A percentile compares a stretch with the other conserved stretches of the same genome.
These are phyloP conservation scores for Pseudogymnoascus sp. DNA, from an alignment of 2,329 filamentous ascomycete genomes.

Conservation along the genomic window DNA sequence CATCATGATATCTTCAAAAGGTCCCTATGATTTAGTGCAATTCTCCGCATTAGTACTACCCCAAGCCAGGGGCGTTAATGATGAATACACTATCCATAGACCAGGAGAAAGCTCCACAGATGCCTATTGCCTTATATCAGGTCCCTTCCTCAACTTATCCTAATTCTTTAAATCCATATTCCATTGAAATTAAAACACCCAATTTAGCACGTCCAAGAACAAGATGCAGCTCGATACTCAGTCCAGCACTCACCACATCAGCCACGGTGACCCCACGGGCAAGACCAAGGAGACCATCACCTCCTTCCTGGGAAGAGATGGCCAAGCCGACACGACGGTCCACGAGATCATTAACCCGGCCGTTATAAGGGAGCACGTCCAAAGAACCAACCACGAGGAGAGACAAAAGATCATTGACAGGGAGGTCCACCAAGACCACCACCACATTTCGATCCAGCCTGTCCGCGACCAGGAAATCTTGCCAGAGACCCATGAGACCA, in stretches of 20 bases:
- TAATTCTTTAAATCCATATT: slow-evolving; percentile 5
- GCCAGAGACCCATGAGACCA: slow-evolving; percentile 58
- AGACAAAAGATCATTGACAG: slow-evolving; percentile 57
- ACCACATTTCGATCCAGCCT: slow-evolving; percentile 65
- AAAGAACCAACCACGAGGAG: slow-evolving; percentile 56
- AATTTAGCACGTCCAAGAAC: slow-evolving; percentile 13
- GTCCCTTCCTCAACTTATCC: slow-evolving; percentile 1
- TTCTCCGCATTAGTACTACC: slow-evolving; percentile 1
- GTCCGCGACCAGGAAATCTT: slow-evolving; percentile 47
- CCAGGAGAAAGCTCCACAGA: slow-evolving; percentile 11
- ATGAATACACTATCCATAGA: neutral
- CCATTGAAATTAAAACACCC: slow-evolving; percentile 8
- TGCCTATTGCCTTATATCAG: slow-evolving; percentile 6
- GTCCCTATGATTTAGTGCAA: neutral
- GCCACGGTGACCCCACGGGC: slow-evolving; percentile 41
- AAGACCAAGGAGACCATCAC: slow-evolving; percentile 57
- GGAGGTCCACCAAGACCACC: slow-evolving; percentile 66
- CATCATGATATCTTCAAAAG: slow-evolving; percentile 4
- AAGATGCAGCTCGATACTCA: slow-evolving; percentile 11
- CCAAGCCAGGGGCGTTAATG: neutral
- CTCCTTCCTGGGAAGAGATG: slow-evolving; percentile 54
- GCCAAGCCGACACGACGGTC: slow-evolving; percentile 64
- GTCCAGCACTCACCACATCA: slow-evolving; percentile 8
- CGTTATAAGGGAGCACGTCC: slow-evolving; percentile 55
- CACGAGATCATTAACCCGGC: slow-evolving; percentile 57